Evolutionary conservation across 192 early-diverging fungal species (phyloP), one percentile per base, ranked within the genome.

Genomic region (Coemansia sp.): DNA sequence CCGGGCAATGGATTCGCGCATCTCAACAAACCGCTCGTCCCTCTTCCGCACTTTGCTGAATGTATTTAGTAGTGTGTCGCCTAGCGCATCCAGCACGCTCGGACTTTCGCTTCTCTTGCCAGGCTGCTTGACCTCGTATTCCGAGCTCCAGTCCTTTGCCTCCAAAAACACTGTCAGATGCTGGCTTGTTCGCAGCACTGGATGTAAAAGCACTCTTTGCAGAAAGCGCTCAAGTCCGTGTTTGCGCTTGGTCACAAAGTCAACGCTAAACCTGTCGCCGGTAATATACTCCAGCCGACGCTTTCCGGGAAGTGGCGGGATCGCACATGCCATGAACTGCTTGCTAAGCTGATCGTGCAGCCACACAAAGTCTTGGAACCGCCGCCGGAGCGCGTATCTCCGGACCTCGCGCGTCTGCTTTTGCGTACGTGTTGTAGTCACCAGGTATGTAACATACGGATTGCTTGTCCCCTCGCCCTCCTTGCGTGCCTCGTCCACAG

Each of bases 281-380:
- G 93, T 96, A 20, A 99, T 79, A 67, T 97, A 99, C 75, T 95
- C 94, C 79, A 97, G 81, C 57, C 94, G 87, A 72, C 94, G 93
- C 73, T 93, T 94, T 30, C 91, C 95, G 7, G 97, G 97, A 20
- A 97, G 71, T 8, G 95, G 94, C 58, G 95, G 94, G 0, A 96
- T 64, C 29, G 96, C 91, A 45, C 90, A 90, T 6, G 91, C 89
- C 7, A 92, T 85, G 74, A 85, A 92, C 74, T 93, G 91, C 35
- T 86, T 83, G 35, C 63, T 63, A 42, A 99, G 83, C 46, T 87
- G 85, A 56, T 84, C 81, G 67, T 95, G 85, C 45, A 99, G 86
- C 90, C 89, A 94, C 9, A 88, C 88, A 87, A 99, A 99, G 72
- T 99, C 96, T 70, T 94, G 93, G 80, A 92, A 99, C 68, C 97